phyloP scores from a whole-genome alignment of 352 stramenopile genomes.

The Phytopythium montanum region DNA sequence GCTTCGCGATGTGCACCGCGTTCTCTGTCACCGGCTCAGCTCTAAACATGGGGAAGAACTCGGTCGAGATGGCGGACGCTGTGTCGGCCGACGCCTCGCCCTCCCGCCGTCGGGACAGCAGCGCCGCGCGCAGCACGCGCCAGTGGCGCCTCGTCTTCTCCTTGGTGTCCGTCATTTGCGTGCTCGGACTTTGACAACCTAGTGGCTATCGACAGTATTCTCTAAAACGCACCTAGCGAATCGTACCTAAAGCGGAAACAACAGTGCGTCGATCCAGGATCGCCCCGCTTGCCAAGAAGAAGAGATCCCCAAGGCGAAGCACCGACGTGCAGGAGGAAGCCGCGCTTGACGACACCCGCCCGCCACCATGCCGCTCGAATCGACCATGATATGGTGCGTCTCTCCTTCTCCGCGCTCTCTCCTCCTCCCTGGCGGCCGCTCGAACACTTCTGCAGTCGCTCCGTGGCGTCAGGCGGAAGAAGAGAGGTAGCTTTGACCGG shows the following conservation, averaged over 20 bases:
- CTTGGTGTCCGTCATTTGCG: neutral
- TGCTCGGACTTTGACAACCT: too few species aligned
- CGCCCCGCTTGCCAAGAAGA: slow-evolving; percentile 12
- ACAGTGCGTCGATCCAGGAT: slow-evolving; percentile 7
- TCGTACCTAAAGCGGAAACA: slow-evolving; percentile 3
- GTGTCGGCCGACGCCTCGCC: slow-evolving; percentile 20
- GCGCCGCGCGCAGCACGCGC: slow-evolving; percentile 60
- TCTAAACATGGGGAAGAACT: slow-evolving; percentile 59
- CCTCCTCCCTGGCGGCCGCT: neutral
- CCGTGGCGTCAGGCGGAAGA: neutral
- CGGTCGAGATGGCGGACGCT: slow-evolving; percentile 51
- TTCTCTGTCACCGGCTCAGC: slow-evolving; percentile 9
- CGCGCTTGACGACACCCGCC: neutral
- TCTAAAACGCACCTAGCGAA: too few species aligned
- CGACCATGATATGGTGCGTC: slow-evolving; percentile 85
- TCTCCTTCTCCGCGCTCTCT: neutral
- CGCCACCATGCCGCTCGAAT: slow-evolving; percentile 81
- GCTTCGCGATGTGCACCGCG: slow-evolving; percentile 6
- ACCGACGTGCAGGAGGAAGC: slow-evolving; percentile 11
- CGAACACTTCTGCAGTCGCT: neutral
- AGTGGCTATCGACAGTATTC: too few species aligned
- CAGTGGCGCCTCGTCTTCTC: slow-evolving; percentile 60
- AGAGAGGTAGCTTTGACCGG: neutral
- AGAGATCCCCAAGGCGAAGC: slow-evolving; percentile 7
- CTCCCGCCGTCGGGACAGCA: slow-evolving; percentile 31